These are phyloP conservation scores for Lathyrus sativus DNA, from an alignment of 306 rosid genomes.

Conservation along the genomic window DNA sequence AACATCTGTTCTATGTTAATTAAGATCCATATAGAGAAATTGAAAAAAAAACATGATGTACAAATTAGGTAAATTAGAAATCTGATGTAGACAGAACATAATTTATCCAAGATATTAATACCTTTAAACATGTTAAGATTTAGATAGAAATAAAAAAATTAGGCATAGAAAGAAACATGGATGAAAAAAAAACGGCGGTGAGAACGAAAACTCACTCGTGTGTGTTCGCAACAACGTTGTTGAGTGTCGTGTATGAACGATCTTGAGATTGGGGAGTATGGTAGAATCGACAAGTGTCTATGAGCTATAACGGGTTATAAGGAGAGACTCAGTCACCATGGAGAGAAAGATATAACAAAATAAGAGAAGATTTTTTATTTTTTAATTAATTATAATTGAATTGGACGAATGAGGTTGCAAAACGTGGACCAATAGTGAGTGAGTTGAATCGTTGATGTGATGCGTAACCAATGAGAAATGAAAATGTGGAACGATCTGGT, in stretches of 20 bases:
- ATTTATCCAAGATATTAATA: not conserved
- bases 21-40: conserved; percentile 31
- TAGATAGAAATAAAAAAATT: not conserved
- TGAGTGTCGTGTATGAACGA: conserved; percentile 49
- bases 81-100: conserved; percentile 33
- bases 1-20: not conserved
- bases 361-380: not conserved
- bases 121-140: conserved; percentile 8
- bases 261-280: conserved; percentile 34
- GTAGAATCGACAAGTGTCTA: conserved; percentile 78
- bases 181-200: conserved; percentile 12
- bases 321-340: not conserved
- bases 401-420: conserved; percentile 16
- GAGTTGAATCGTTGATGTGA: conserved; percentile 43
- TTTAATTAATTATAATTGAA: not conserved
- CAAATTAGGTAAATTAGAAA: conserved; percentile 11
- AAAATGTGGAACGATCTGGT: conserved; percentile 46
- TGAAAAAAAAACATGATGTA: not conserved
- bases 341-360: not conserved
- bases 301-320: conserved; percentile 46
- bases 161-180: not conserved
- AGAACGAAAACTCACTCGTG: conserved; percentile 21
- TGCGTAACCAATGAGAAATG: not conserved
- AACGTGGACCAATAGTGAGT: conserved; percentile 64
- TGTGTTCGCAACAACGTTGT: conserved; percentile 8